Evolutionary conservation across 1,284 basidiomycete genomes (phyloP), one percentile per base, ranked within the genome.

Genomic region (Rhodotorula glutinis): DNA sequence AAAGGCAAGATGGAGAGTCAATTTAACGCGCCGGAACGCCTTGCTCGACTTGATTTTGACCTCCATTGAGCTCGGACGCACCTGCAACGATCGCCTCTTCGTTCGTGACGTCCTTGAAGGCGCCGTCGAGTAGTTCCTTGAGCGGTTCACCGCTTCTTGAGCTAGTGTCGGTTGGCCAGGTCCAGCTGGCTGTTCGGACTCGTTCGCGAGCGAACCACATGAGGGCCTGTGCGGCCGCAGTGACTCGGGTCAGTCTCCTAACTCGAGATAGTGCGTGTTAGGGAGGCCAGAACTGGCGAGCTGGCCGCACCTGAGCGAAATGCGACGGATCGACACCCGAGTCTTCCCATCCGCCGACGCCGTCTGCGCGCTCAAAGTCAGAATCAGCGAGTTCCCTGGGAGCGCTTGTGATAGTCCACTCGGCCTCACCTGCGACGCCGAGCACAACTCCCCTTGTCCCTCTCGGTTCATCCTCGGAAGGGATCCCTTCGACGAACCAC

Each of bases 311-410:
- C 54, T 65, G 86, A 1, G 86, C 83, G 76, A 87, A 88, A 46
- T 91, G 81, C 13, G 88, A 87, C 5, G 91, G 90, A 76, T 94
- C 91, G 40, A 92, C 85, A 61, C 91, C 91, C 2, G 86, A 86
- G 72, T 90, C 83, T 44, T 82, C 81, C 87, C 87, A 88, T 27
- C 87, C 87, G 5, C 87, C 87, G 1, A 88, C 87, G 25, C 87
- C 87, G 71, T 88, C 87, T 67, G 53, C 19, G 25, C 4, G 21
- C 2, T 19, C 1, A n/a, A n/a, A 47, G 14, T 47, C 33, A 10
- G 19, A 47, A 11, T 38, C 33, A 38, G 33, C 33, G 33, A 5
- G 33, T 38, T 11, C 33, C 33, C 33, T 38, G 7, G 33, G n/a
- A n/a, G n/a, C n/a, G n/a, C n/a, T 38, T 11, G 11, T 38, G 33